phyloP scores from a whole-genome alignment of 2,329 filamentous ascomycete species.

The Fusarium mangiferae region DNA sequence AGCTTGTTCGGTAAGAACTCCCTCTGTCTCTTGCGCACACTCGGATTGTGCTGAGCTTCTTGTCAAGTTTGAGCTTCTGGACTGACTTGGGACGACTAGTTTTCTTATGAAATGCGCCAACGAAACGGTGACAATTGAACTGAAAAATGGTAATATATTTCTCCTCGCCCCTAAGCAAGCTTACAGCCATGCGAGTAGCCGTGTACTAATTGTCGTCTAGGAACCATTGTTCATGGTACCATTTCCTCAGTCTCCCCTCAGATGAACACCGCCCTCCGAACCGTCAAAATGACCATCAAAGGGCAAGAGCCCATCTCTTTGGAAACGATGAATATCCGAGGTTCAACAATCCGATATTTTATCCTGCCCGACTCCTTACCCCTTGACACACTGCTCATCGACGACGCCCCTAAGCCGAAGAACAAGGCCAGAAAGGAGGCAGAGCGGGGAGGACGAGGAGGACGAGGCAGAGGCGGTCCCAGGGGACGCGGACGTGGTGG shows the following conservation, averaged over 20 bases:
- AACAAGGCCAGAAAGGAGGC: conserved; percentile 98
- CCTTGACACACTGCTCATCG: conserved; percentile 93
- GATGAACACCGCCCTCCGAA: conserved; percentile 97
- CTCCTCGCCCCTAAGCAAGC: background rate
- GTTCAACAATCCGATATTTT: conserved; percentile 94
- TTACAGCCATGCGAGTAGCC: background rate
- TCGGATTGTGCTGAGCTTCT: conserved; percentile 37
- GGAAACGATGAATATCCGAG: conserved; percentile 96
- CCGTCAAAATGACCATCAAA: conserved; percentile 94
- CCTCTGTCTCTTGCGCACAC: conserved; percentile 3
- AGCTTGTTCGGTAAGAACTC: conserved; percentile 87
- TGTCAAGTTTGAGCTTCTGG: conserved; percentile 29
- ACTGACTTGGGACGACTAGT: conserved; percentile 61
- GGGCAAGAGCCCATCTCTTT: conserved; percentile 88
- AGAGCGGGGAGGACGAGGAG: conserved; percentile 65
- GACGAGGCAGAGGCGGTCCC: conserved; percentile 63
- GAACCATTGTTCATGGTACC: conserved; percentile 95
- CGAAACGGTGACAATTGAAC: conserved; percentile 97
- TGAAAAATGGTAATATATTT: conserved; percentile 84
- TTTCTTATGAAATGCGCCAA: conserved; percentile 99
- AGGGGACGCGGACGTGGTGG: conserved; percentile 64
- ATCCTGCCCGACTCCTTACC: conserved; percentile 96
- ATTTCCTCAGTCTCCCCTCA: conserved; percentile 96
- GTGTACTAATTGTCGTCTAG: conserved; percentile 56
- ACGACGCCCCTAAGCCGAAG: conserved; percentile 98